These are phyloP conservation scores for Gonium pectorale DNA, from an alignment of 139 green algal species.

Conservation along the genomic window DNA sequence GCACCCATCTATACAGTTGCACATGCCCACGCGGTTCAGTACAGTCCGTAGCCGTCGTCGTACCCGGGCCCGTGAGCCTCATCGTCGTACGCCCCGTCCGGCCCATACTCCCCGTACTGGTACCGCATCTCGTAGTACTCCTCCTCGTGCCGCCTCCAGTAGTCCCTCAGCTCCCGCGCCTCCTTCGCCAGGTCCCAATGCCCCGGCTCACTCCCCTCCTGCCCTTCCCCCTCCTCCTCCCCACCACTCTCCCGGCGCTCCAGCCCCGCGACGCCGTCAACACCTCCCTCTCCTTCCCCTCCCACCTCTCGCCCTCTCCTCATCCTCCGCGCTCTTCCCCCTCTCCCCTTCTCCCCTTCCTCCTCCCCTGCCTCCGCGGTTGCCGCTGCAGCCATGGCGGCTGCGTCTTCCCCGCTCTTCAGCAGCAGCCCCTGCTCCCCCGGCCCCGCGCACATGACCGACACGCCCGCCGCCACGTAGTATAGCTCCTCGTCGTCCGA, in stretches of 20 bases:
- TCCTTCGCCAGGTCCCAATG: background rate
- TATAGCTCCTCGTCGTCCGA: slow-evolving; percentile 34
- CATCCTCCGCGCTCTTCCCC: too few species aligned
- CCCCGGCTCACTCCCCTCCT: background rate
- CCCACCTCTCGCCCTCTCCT: background rate
- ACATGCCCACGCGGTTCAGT: too few species aligned
- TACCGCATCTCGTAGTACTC: slow-evolving; percentile 4
- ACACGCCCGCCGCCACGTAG: slow-evolving; percentile 17
- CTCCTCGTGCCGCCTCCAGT: slow-evolving; percentile 39
- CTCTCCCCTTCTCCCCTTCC: background rate
- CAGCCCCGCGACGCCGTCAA: background rate
- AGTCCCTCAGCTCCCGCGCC: slow-evolving; percentile 7
- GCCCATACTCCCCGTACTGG: slow-evolving; percentile 5
- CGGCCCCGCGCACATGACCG: slow-evolving; percentile 11
- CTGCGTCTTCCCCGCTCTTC: background rate
- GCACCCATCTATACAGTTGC: too few species aligned
- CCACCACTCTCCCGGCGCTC: background rate
- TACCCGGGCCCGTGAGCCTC: background rate
- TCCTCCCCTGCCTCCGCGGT: background rate
- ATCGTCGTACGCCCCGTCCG: background rate
- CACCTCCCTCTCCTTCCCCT: background rate
- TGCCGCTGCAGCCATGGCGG: background rate
- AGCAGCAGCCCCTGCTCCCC: background rate
- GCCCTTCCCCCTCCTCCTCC: too few species aligned
- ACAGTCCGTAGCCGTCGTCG: slow-evolving; percentile 25